These are phyloP conservation scores for Arctium lappa DNA, from an alignment of 129 eudicot species.

Conservation along the genomic window DNA sequence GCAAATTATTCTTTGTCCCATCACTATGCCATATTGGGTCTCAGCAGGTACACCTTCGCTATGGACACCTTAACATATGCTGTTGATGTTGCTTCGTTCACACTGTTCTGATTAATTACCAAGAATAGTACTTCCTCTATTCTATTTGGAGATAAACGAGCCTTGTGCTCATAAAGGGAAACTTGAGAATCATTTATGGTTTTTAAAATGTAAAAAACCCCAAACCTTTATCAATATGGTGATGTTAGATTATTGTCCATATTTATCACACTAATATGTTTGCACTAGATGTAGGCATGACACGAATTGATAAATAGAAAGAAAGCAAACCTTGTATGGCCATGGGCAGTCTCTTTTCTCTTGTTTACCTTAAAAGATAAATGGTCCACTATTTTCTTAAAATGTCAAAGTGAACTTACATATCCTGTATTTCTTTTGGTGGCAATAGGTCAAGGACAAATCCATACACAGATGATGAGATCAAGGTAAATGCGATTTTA, in stretches of 20 bases:
- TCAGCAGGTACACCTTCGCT: conserved; percentile 57
- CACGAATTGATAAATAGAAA: too few relatives aligned
- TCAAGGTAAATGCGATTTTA: conserved; percentile 53
- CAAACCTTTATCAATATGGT: too few relatives aligned
- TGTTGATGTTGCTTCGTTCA: too few relatives aligned
- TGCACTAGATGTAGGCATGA: too few relatives aligned
- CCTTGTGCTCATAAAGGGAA: too few relatives aligned
- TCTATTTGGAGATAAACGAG: background rate
- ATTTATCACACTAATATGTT: too few relatives aligned
- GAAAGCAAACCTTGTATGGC: too few relatives aligned
- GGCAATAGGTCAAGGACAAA: conserved; percentile 51
- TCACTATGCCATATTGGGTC: conserved; percentile 90
- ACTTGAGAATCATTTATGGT: background rate
- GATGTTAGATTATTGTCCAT: too few relatives aligned
- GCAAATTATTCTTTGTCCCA: conserved; percentile 61
- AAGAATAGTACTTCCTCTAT: too few relatives aligned
- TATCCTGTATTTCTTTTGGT: background rate
- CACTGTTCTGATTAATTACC: too few relatives aligned
- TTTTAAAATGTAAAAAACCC: too few relatives aligned
- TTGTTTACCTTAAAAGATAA: background rate
- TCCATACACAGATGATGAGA: conserved; percentile 79
- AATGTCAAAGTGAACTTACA: background rate
- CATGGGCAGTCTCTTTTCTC: background rate
- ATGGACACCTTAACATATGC: background rate
- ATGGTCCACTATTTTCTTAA: background rate